Evolutionary conservation across 2,329 filamentous ascomycete genomes (phyloP).

Genomic region (Cadophora malorum): DNA sequence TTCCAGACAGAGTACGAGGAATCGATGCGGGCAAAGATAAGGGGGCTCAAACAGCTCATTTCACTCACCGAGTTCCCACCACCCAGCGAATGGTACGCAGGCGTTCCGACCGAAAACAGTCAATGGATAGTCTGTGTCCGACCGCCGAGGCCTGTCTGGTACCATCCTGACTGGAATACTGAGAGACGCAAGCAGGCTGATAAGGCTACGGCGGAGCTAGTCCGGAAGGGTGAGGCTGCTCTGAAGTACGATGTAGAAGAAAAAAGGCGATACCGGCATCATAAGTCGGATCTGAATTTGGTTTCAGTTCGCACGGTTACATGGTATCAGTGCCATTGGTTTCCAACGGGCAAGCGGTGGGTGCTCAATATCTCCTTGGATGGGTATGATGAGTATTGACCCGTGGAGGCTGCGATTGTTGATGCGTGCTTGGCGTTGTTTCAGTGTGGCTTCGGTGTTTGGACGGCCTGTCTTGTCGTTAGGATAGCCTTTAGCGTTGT

Average conservation of each 20-base stretch:
- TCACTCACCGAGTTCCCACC: constrained; percentile 1
- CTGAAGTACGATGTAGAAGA: neutral
- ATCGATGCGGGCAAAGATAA: neutral
- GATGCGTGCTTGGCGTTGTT: neutral
- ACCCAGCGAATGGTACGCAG: neutral
- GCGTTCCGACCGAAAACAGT: neutral
- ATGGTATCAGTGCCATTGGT: constrained; percentile 8
- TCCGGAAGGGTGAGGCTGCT: neutral
- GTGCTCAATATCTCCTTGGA: neutral
- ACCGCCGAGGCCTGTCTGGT: neutral
- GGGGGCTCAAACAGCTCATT: neutral
- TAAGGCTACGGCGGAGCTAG: neutral
- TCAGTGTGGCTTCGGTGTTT: neutral
- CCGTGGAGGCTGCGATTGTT: too few relatives aligned
- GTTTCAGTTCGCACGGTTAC: neutral
- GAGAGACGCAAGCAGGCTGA: constrained; percentile 3
- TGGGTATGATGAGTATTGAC: constrained; percentile 16
- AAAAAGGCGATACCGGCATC: neutral
- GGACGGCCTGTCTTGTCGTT: neutral
- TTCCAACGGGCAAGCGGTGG: neutral
- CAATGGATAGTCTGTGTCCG: constrained; percentile 10
- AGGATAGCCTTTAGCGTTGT: neutral
- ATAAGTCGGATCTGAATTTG: neutral
- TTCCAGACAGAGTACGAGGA: neutral
- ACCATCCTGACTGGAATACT: constrained; percentile 14